These are phyloP conservation scores for Dendrobium officinale DNA, from an alignment of 106 monocot genomes.

Conservation along the genomic window DNA sequence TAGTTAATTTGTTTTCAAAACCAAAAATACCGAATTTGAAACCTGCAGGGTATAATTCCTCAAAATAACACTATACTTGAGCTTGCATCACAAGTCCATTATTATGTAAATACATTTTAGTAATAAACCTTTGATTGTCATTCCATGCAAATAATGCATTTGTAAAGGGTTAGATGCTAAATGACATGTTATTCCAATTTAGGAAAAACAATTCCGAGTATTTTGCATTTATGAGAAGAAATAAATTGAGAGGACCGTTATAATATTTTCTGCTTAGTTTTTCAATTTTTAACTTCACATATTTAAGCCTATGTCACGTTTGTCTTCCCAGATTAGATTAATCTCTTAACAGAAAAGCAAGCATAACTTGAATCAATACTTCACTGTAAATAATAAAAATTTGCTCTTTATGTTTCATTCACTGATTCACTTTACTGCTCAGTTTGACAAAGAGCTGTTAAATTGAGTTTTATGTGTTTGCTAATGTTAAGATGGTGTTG, in stretches of 20 bases:
- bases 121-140: not conserved
- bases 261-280: not conserved
- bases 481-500: too few species aligned
- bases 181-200: not conserved
- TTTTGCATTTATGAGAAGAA: not conserved
- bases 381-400: not conserved
- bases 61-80: not conserved
- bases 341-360: too few species aligned
- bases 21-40: not conserved
- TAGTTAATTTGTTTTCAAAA: not conserved
- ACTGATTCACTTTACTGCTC: not conserved
- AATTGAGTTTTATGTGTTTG: too few species aligned
- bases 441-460: not conserved
- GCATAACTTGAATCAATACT: too few species aligned
- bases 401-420: not conserved
- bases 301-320: not conserved
- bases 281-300: not conserved
- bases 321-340: not conserved
- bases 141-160: not conserved
- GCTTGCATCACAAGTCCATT: too few species aligned
- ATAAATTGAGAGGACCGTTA: not conserved
- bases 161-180: not conserved
- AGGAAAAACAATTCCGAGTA: not conserved
- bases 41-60: not conserved
- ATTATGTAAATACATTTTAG: too few species aligned